Conservation (phyloP, 164 flowering plant genomes). For the Umbellularia californica region DNA sequence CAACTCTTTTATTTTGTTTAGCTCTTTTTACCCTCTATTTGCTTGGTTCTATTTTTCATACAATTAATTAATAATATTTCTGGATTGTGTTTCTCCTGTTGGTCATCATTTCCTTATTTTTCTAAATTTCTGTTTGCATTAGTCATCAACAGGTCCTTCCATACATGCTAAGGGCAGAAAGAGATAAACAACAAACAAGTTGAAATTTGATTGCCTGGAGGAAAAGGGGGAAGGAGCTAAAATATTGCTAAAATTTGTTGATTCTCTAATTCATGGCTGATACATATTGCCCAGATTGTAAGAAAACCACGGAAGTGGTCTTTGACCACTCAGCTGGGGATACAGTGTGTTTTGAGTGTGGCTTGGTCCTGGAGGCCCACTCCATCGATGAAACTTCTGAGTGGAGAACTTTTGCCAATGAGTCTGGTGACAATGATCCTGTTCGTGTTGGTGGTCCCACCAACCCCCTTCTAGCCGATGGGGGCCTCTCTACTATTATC, state of each 20-base stretch:
- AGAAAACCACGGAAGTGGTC: slow-evolving; percentile 25
- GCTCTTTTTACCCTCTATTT: too few species aligned
- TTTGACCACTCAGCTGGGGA: slow-evolving; percentile 34
- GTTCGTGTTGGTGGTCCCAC: slow-evolving; percentile 31
- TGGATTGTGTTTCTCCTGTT: too few species aligned
- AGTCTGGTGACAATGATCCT: slow-evolving; percentile 26
- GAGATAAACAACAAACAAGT: not conserved
- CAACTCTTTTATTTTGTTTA: too few species aligned
- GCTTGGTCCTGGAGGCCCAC: slow-evolving; percentile 31
- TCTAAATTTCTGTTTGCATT: not conserved
- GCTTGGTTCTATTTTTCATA: too few species aligned
- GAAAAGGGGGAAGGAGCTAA: not conserved
- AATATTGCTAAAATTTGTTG: not conserved
- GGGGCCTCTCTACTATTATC: slow-evolving; percentile 35
- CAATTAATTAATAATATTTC: too few species aligned
- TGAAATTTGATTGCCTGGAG: not conserved
- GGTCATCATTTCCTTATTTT: too few species aligned
- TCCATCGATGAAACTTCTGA: slow-evolving; percentile 35
- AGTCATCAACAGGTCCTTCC: not conserved
- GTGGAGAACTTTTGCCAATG: slow-evolving; percentile 39
- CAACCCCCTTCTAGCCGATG: slow-evolving; percentile 31
- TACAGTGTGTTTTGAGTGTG: slow-evolving; percentile 32
- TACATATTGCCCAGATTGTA: slow-evolving; percentile 30
- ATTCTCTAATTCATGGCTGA: slow-evolving; percentile 18
- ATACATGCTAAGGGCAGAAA: not conserved